Base-by-base conservation (phyloP, 2,329 filamentous ascomycete species). In the Neonectria ditissima region DNA sequence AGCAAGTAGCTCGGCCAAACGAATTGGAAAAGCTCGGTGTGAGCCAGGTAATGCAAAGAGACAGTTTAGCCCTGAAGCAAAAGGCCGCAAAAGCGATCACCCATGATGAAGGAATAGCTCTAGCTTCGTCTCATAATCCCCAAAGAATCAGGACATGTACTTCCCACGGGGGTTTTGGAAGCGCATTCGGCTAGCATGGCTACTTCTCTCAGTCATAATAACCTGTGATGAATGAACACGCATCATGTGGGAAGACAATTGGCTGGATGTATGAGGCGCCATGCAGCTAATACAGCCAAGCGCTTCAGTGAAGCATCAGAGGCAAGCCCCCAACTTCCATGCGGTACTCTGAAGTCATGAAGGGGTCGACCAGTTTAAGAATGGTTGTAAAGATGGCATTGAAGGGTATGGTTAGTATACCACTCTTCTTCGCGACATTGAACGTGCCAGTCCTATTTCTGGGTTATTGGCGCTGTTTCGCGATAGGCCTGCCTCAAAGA, bases 361-460 rank as follows among this genome's bases (percentile, higher is more conserved):
- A 37, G n/a, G n/a, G n/a, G n/a, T n/a, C n/a, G n/a, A n/a, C 9
- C 34, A 37, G 16, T 37, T 14, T 37, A 41, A 41, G 80, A 52
- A 80, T 71, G 6, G 78, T 69, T 0, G 77, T 82, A 4, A 70
- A 32, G 1, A 51, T 20, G 22, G 70, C 37, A 47, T 1, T 82
- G 55, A 5, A 65, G 61, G 4, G 83, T 74, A 82, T 82, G 84
- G 54, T 83, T 81, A 1, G 79, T 82, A 51, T 79, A 83, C 80
- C 81, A 83, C 52, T 83, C 80, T 0, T 78, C 76, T 0, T 77
- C 74, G 30, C 81, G 80, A 1, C 82, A 65, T 4, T 77, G 64
- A 60, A 83, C 81, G 55, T 77, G 69, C 81, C 82, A 84, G 79
- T 77, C 81, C 53, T 82, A 78, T 0, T 69, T 69, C 1, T 83